phyloP scores from a whole-genome alignment of 2,329 filamentous ascomycete species.

The Fusarium nisikadoi region DNA sequence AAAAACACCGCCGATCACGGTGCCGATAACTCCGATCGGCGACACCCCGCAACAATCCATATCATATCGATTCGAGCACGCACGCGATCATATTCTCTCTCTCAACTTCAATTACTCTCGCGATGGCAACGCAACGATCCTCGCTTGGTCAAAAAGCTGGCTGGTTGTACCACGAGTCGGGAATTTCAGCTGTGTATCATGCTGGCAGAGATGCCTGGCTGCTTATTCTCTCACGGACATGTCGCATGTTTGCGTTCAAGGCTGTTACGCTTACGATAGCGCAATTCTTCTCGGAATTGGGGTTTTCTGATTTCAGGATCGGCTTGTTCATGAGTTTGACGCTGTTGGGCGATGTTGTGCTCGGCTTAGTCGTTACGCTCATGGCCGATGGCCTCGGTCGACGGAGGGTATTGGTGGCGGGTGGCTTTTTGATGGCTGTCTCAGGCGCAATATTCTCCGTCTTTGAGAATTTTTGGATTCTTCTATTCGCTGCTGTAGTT shows the following conservation, averaged over 20 bases:
- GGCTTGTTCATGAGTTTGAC: slow-evolving; percentile 74
- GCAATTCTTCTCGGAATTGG: slow-evolving; percentile 67
- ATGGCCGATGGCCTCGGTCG: slow-evolving; percentile 69
- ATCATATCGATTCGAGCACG: not conserved
- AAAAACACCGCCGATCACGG: slow-evolving; percentile 24
- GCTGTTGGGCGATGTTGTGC: slow-evolving; percentile 68
- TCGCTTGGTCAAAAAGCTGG: slow-evolving; percentile 27
- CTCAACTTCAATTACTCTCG: not conserved
- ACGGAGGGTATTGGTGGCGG: slow-evolving; percentile 62
- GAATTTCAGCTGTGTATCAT: slow-evolving; percentile 57
- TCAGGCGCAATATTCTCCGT: slow-evolving; percentile 66
- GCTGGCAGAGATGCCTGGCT: slow-evolving; percentile 54
- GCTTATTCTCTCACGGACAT: slow-evolving; percentile 50
- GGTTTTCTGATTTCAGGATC: slow-evolving; percentile 67
- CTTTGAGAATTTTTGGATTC: slow-evolving; percentile 67
- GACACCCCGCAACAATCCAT: slow-evolving; percentile 20
- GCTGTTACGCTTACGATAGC: slow-evolving; percentile 69
- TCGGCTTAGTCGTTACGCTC: slow-evolving; percentile 67
- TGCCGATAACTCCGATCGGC: slow-evolving; percentile 28
- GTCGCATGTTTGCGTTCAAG: slow-evolving; percentile 72
- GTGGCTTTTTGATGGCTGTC: slow-evolving; percentile 65
- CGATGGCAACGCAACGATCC: slow-evolving; percentile 11
- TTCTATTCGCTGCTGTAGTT: slow-evolving; percentile 67
- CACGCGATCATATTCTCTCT: not conserved
- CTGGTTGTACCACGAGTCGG: slow-evolving; percentile 58